phyloP scores from a whole-genome alignment of 805 yeast genomes.

The Nakazawaea ishiwadae region DNA sequence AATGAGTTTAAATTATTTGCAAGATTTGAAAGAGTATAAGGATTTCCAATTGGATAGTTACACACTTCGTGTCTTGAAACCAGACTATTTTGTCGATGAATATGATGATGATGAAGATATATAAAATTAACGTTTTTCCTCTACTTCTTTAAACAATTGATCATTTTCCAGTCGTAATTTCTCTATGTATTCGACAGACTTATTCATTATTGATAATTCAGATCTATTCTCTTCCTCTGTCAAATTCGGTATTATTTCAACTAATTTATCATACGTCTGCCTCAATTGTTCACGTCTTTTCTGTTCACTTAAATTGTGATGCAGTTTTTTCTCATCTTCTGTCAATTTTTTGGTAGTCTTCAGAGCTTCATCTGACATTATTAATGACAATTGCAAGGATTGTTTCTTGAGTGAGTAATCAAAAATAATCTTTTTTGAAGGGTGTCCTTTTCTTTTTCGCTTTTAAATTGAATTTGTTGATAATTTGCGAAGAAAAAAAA shows the following conservation, averaged over 20 bases:
- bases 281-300: slow-evolving; percentile 83
- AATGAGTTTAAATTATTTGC: slow-evolving; percentile 34
- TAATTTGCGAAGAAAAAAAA: neutral
- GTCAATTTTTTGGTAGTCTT: slow-evolving; percentile 15
- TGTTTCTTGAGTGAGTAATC: too few species aligned
- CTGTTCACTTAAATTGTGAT: slow-evolving; percentile 57
- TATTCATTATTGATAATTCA: slow-evolving; percentile 69
- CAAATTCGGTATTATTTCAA: slow-evolving; percentile 70
- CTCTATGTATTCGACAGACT: slow-evolving; percentile 53
- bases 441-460: too few species aligned
- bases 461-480: too few species aligned
- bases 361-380: neutral
- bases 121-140: slow-evolving; percentile 19
- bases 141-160: slow-evolving; percentile 36
- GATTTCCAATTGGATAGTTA: slow-evolving; percentile 4
- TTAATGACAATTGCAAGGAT: too few species aligned
- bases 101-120: slow-evolving; percentile 15
- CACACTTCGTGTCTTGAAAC: slow-evolving; percentile 47
- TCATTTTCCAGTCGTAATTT: slow-evolving; percentile 46
- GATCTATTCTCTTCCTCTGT: slow-evolving; percentile 70
- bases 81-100: slow-evolving; percentile 73
- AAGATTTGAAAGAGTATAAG: neutral
- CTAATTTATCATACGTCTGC: slow-evolving; percentile 73
- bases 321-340: slow-evolving; percentile 28
- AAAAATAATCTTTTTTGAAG: too few species aligned